Base-by-base conservation (phyloP, 1,284 basidiomycete genomes). In the Sporisorium scitamineum region DNA sequence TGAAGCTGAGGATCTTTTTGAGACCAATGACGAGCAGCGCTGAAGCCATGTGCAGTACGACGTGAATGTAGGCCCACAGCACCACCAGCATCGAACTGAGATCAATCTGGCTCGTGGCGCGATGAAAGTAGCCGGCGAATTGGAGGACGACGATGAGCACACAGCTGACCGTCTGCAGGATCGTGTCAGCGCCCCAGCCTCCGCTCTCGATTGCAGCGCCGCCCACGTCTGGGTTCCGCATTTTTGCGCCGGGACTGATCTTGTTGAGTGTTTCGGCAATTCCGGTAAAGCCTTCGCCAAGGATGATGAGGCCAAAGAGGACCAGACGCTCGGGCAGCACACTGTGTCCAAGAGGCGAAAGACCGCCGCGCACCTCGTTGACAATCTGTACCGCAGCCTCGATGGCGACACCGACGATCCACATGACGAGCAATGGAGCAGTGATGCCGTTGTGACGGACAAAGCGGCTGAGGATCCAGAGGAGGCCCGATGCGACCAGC, bases 261-360 rank as follows among this genome's bases (percentile, higher is more conserved):
- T 29, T 47, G 52, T 77, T 77, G 58, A 77, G 63, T 2, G 70
- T 63, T 22, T 67, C 61, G 2, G 60, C 62, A 48, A 77, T 65
- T 14, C 70, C 62, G 2, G 61, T 61, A 60, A 77, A 73, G n/a
- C 69, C 74, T 57, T 72, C 71, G 47, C 74, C 74, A 34, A 77
- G 70, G 18, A 77, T 61, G 41, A 77, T 73, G 45, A 77, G 70
- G 10, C 63, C 66, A 42, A 77, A 72, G 6, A 77, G 67, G 0
- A 70, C 61, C 18, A 77, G 52, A 11, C 74, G 53, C 47, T 77
- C 70, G 34, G 71, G 61, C 3, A 77, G 55, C 5, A 64, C 61
- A 22, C 59, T 62, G 16, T 45, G 44, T 11, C 55, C 56, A 6
- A 77, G 61, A 24, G 61, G 48, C 8, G 59, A 52, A n/a, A 74